phyloP scores from a whole-genome alignment of 768 basidiomycete genomes.

The Coprinopsis marcescibilis region DNA sequence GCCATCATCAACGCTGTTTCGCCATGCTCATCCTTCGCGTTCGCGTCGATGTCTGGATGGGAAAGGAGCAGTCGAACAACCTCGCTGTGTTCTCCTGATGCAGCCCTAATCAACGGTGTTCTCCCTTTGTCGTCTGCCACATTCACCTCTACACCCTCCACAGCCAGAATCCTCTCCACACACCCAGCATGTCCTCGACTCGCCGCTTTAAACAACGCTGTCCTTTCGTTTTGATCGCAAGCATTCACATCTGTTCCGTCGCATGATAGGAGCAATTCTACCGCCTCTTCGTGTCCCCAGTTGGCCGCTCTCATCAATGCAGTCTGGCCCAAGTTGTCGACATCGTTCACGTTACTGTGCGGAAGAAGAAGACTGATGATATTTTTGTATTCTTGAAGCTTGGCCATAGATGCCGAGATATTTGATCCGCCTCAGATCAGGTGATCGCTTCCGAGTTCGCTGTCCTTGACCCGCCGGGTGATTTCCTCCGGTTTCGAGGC shows the following conservation, averaged over 20 bases:
- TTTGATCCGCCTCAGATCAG: no score
- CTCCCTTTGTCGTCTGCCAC: not conserved
- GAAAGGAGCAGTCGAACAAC: not conserved
- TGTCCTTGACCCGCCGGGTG: not conserved
- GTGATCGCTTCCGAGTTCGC: no score
- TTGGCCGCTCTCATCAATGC: slow-evolving; percentile 1
- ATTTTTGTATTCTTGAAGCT: no score
- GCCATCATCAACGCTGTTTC: not conserved
- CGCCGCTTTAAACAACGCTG: not conserved
- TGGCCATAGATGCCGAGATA: not conserved
- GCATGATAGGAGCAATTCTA: not conserved
- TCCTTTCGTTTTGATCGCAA: not conserved
- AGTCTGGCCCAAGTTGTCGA: not conserved
- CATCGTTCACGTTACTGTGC: not conserved
- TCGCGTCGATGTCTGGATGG: not conserved
- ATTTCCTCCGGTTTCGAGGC: not conserved
- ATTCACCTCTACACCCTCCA: not conserved
- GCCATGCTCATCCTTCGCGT: not conserved
- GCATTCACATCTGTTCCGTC: not conserved
- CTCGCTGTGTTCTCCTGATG: not conserved
- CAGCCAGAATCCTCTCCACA: not conserved
- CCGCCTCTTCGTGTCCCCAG: not conserved
- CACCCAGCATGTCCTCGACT: not conserved
- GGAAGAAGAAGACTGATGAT: no score
- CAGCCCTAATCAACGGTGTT: not conserved